Evolutionary conservation across 306 rosid species (phyloP).

Genomic region (Spatholobus suberectus): DNA sequence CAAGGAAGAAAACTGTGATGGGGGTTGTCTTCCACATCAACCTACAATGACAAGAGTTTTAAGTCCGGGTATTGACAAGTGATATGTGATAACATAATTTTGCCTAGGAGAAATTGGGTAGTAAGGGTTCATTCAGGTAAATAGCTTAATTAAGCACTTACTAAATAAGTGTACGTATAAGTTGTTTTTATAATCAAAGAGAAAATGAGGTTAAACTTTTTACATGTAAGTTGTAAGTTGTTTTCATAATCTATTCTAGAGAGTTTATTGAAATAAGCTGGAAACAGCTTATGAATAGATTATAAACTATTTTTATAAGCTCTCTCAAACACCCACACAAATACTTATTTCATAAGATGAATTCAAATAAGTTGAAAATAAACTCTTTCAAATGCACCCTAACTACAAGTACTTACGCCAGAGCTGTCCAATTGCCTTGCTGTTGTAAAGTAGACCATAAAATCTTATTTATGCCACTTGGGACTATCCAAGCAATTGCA

Average conservation of each 20-base stretch:
- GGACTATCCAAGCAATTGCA: constrained; percentile 81
- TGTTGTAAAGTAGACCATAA: constrained; percentile 91
- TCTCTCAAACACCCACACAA: neutral
- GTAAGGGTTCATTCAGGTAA: neutral
- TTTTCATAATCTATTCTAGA: neutral
- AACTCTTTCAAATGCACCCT: neutral
- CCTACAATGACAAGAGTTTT: constrained; percentile 53
- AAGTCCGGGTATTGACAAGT: neutral
- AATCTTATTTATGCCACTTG: constrained; percentile 89
- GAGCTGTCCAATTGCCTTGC: constrained; percentile 88
- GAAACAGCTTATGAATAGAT: too few species aligned
- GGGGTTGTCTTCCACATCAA: constrained; percentile 98
- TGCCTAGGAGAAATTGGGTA: neutral
- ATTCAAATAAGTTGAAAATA: neutral
- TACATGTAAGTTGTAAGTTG: neutral
- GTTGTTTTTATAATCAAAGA: neutral
- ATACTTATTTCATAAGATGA: neutral
- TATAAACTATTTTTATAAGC: neutral
- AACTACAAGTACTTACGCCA: constrained; percentile 63
- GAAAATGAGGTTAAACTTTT: neutral
- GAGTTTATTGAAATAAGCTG: too few species aligned
- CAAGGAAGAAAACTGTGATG: constrained; percentile 74
- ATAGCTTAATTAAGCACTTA: neutral
- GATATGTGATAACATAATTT: neutral
- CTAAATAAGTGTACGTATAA: neutral